Base-by-base conservation (phyloP, 164 flowering plant genomes). In the Chimonanthus praecox region DNA sequence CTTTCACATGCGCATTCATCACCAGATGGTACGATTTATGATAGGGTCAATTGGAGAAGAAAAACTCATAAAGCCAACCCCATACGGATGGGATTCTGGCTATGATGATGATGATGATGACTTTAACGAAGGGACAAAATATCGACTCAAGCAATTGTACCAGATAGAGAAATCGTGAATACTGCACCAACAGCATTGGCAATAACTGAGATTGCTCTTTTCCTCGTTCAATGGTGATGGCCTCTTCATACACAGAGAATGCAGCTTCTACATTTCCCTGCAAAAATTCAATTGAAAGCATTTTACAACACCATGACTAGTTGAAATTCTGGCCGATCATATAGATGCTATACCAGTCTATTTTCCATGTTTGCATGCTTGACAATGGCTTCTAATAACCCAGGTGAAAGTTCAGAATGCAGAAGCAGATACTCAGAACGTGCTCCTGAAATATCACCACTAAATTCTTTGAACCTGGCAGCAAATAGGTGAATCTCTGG, bases 351-450 rank as follows among this genome's bases (percentile, higher is more conserved):
- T 87, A 96, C 98, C 86, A 90, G 78, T 69, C 99, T 86, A 61
- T 79, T 75, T 82, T 96, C 99, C 99, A 96, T 96, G 82, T 94
- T 96, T 66, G 97, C 95, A 87, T 96, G 99, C 83, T 89, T 91
- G 54, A 90, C 82, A 65, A 94, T 85, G 60, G 99, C 98, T 81
- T 96, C 99, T 49, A 96, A 80, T 58, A 96, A 87, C 71, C 97
- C 98, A 71, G 99, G 99, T 68, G 97, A 86, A 58, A 91, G 88
- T 81, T 87, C 97, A 69, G 91, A 70, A 76, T 96, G 93, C 71
- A 96, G 82, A 69, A 91, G 92, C 81, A 91, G 92, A 81, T 92
- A 94, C 18, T 97, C 89, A 76, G 89, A 94, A 58, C 90, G 90
- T 79, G 99, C 95, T 74, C 92, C 98, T 20, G 84, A n/a, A 75